Conservation (phyloP, 2,329 filamentous ascomycete genomes). For the Ceratocystis diversiconidia region DNA sequence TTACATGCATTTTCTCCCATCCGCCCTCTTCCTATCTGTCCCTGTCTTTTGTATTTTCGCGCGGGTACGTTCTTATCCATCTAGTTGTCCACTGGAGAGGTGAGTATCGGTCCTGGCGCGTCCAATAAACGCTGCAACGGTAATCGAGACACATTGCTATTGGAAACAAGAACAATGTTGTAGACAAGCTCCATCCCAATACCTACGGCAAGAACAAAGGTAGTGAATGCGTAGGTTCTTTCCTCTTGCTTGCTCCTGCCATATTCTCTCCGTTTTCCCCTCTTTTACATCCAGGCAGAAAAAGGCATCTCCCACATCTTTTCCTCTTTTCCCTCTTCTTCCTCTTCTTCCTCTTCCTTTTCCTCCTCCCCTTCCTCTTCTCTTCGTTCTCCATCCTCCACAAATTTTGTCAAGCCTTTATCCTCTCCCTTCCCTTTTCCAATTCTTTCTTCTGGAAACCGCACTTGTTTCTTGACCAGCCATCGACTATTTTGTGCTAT, state of each 20-base stretch:
- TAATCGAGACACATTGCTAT: too few relatives aligned
- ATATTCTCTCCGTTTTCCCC: neutral
- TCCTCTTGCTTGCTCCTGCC: neutral
- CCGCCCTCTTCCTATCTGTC: neutral
- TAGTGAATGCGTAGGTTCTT: neutral
- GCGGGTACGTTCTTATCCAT: neutral
- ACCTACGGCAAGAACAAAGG: neutral
- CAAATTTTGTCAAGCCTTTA: neutral
- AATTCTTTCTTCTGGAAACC: neutral
- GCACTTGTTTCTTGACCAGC: neutral
- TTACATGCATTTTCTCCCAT: neutral
- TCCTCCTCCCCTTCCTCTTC: neutral
- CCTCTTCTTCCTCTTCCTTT: too few relatives aligned
- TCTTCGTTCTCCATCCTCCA: neutral
- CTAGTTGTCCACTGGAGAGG: neutral
- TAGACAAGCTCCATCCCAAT: neutral
- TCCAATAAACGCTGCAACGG: too few relatives aligned
- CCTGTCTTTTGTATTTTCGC: neutral
- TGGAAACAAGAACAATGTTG: neutral
- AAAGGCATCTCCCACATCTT: neutral
- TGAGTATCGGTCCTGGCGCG: too few relatives aligned
- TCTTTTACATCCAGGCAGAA: neutral
- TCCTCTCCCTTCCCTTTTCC: neutral
- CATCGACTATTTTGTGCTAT: neutral
- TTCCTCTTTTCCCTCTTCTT: neutral